Percentiles rank a stretch among this genome's conserved stretches.
Conservation (phyloP, 129 eudicot genomes). For the Flaveria ramosissima region DNA sequence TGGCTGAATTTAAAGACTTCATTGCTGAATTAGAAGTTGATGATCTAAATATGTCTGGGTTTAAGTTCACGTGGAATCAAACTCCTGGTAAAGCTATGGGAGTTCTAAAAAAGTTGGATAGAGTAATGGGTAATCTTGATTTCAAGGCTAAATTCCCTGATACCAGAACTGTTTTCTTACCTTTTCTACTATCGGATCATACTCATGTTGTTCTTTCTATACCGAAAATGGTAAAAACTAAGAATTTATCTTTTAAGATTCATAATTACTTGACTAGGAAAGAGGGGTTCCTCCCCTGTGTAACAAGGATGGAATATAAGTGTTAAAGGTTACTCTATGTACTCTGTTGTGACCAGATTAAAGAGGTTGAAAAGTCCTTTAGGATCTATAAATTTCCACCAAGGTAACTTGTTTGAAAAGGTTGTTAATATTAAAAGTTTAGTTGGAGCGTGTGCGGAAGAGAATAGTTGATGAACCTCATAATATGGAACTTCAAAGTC, state of each 20-base stretch:
- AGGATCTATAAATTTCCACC: neutral
- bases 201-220: neutral
- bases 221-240: rapidly evolving
- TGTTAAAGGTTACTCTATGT: neutral
- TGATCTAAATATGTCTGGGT: neutral
- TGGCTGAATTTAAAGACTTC: neutral
- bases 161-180: neutral
- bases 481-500: neutral
- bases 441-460: no score
- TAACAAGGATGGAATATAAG: neutral
- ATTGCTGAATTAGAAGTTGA: neutral
- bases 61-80: neutral
- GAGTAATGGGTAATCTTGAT: neutral
- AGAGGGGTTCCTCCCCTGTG: neutral
- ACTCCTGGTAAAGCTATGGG: neutral
- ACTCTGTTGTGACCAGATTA: neutral
- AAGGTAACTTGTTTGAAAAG: neutral
- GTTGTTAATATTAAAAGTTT: no score
- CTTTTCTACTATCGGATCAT: neutral
- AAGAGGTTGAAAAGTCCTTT: neutral
- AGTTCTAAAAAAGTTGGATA: neutral
- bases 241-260: neutral
- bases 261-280: neutral
- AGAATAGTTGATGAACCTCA: neutral
- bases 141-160: rapidly evolving